Conservation (phyloP, 148 eudicot genomes). For the Amaranthus palmeri region DNA sequence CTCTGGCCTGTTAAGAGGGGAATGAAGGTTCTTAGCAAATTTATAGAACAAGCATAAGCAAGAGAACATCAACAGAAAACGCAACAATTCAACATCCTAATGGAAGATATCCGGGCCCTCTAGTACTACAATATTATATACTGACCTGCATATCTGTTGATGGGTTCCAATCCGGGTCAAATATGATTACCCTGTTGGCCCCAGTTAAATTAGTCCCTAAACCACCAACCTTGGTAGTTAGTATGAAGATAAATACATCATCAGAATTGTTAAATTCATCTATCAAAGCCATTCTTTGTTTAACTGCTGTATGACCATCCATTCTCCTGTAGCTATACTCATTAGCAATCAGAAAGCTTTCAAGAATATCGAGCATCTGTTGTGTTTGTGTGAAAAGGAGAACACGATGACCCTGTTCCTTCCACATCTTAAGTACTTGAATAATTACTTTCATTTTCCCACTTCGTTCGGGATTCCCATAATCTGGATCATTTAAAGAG, state of each 20-base stretch:
- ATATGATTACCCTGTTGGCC: constrained; percentile 91
- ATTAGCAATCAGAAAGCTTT: constrained; percentile 55
- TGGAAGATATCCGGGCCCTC: background rate
- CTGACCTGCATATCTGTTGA: constrained; percentile 97
- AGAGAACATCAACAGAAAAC: background rate
- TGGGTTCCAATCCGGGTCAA: constrained; percentile 99
- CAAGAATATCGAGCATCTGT: constrained; percentile 98
- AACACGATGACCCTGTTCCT: constrained; percentile 91
- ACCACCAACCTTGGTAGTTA: constrained; percentile 97
- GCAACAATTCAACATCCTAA: background rate
- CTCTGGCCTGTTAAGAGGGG: constrained; percentile 72
- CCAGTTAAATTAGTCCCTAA: constrained; percentile 96
- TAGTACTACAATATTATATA: background rate
- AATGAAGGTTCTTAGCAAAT: background rate
- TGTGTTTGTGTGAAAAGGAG: constrained; percentile 95
- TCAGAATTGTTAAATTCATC: constrained; percentile 81
- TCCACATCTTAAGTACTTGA: constrained; percentile 89
- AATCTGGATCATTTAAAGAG: constrained; percentile 66
- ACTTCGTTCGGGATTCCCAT: constrained; percentile 93
- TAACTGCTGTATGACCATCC: constrained; percentile 90
- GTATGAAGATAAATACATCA: constrained; percentile 76
- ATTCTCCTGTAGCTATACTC: constrained; percentile 81
- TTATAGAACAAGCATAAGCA: background rate
- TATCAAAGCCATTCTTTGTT: constrained; percentile 84
- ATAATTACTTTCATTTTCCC: constrained; percentile 93